Conservation (phyloP, 2,329 filamentous ascomycete genomes). For the Plectosphaerella cucumerina region DNA sequence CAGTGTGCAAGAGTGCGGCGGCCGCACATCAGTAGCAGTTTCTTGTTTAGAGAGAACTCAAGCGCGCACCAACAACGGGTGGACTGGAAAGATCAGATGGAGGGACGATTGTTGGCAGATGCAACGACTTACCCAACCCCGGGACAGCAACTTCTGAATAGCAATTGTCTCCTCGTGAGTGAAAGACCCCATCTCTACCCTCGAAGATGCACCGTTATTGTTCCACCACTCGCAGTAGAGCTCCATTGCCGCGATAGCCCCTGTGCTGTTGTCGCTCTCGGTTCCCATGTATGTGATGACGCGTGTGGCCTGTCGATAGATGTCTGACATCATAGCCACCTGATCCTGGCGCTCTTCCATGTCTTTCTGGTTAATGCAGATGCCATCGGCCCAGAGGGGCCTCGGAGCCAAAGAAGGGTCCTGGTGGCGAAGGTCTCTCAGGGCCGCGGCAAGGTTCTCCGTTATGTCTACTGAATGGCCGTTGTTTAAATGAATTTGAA, state of each 20-base stretch:
- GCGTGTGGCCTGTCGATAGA: conserved; percentile 9
- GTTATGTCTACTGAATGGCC: not conserved
- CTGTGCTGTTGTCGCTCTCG: not conserved
- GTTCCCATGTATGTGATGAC: conserved; percentile 21
- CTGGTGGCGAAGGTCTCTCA: conserved; percentile 1
- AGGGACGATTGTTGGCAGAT: not conserved
- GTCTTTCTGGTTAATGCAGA: conserved; percentile 6
- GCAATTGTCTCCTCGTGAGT: too few species aligned
- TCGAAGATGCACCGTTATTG: too few species aligned
- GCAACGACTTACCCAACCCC: not conserved
- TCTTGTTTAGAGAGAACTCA: not conserved
- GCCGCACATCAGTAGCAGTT: not conserved
- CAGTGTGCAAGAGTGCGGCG: not conserved
- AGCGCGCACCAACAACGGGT: not conserved
- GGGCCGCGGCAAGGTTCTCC: not conserved
- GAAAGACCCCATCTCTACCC: too few species aligned
- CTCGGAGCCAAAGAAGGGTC: not conserved
- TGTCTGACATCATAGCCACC: conserved; percentile 1
- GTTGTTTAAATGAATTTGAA: not conserved
- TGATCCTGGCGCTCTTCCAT: not conserved
- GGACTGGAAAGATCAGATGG: too few species aligned
- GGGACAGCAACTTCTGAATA: too few species aligned
- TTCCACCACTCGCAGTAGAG: not conserved
- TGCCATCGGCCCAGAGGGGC: conserved; percentile 2
- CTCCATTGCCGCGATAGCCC: not conserved